Conservation (phyloP, 2,329 filamentous ascomycete genomes). For the Aspergillus costaricaensis region DNA sequence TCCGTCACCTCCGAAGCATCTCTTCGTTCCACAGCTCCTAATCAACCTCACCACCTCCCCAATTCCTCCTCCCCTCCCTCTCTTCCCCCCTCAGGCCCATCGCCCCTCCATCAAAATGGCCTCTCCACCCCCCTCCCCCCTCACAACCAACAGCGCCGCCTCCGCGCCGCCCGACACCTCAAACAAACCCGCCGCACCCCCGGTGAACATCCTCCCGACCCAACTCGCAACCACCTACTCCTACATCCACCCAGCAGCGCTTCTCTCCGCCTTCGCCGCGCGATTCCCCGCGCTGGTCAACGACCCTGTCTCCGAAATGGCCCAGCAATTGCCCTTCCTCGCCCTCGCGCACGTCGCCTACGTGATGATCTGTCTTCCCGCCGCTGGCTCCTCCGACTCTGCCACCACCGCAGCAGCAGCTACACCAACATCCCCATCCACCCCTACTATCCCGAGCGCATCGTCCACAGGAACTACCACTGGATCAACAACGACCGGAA, state of each 20-base stretch:
- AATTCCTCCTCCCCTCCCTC: neutral
- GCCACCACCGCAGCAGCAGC: constrained; percentile 1
- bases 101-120: constrained; percentile 11
- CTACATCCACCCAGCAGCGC: constrained; percentile 66
- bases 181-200: constrained; percentile 31
- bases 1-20: constrained; percentile 4
- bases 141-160: neutral
- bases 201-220: constrained; percentile 52
- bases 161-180: neutral
- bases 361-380: constrained; percentile 61
- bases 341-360: constrained; percentile 64
- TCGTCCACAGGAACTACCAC: neutral
- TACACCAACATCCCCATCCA: neutral
- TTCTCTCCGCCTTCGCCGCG: constrained; percentile 64
- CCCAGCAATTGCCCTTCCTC: constrained; percentile 62
- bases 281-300: constrained; percentile 68
- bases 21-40: no score
- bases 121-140: constrained; percentile 14
- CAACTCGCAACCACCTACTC: constrained; percentile 58
- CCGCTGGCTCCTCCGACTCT: constrained; percentile 41
- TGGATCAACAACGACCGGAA: neutral
- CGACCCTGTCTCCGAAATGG: constrained; percentile 67
- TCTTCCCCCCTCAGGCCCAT: neutral
- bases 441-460: neutral
- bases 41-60: neutral